Percentiles rank a stretch among this genome's conserved stretches.
Evolutionary conservation across 176 grass and related monocot species (phyloP).

Genomic region (Avena eriantha): DNA sequence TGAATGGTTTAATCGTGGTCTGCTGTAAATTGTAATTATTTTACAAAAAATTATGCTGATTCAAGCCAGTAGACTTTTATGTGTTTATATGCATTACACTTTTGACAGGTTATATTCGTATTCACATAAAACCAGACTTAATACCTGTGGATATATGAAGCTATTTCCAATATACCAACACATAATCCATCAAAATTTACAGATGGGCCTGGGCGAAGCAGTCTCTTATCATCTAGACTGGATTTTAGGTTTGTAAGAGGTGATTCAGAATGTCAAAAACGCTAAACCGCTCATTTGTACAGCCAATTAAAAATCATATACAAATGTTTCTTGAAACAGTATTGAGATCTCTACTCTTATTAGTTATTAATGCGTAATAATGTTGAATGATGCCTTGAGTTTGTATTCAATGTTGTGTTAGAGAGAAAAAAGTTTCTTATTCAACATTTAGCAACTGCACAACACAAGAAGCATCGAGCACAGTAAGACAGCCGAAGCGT

Average conservation of each 20-base stretch:
- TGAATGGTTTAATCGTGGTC: slow-evolving; percentile 14
- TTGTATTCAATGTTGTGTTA: slow-evolving; percentile 9
- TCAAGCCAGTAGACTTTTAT: neutral
- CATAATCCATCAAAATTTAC: slow-evolving; percentile 2
- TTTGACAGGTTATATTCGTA: neutral
- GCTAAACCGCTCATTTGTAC: neutral
- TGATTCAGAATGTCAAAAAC: neutral
- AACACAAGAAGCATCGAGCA: neutral
- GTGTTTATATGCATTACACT: neutral
- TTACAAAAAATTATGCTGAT: neutral
- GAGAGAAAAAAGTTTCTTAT: neutral
- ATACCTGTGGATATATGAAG: neutral
- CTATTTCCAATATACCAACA: neutral
- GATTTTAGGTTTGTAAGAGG: neutral
- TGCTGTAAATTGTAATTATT: slow-evolving; percentile 1
- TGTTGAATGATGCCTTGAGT: slow-evolving; percentile 20
- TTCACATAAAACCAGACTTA: slow-evolving; percentile 16
- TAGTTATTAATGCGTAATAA: slow-evolving; percentile 16
- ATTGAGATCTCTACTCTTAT: slow-evolving; percentile 2
- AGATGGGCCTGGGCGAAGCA: neutral
- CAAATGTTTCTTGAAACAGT: neutral
- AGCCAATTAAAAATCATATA: neutral
- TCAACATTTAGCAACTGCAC: neutral
- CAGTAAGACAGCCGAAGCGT: neutral
- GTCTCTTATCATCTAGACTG: slow-evolving; percentile 8